Percentiles rank a stretch among this genome's conserved stretches.
phyloP scores from a whole-genome alignment of 495 filamentous ascomycete genomes.

The Neurospora sp. region DNA sequence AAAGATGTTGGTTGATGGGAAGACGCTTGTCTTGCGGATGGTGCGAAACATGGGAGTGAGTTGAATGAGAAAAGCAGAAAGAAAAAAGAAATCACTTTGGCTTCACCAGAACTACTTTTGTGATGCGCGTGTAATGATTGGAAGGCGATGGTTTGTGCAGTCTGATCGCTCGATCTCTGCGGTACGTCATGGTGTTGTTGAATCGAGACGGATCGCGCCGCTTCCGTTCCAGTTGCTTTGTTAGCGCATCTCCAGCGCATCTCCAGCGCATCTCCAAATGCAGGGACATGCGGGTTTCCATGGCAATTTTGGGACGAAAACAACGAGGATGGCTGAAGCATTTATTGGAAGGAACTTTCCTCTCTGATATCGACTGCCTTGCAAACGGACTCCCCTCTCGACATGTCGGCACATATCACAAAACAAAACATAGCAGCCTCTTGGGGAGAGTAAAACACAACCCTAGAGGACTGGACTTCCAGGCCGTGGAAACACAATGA shows the following conservation, averaged over 20 bases:
- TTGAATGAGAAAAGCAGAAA: neutral
- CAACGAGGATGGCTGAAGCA: neutral
- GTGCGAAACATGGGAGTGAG: neutral
- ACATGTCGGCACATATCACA: neutral
- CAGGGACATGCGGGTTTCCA: neutral
- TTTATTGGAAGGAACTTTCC: neutral
- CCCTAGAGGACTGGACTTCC: neutral
- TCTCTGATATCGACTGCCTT: neutral
- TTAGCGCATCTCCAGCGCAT: slow-evolving; percentile 13
- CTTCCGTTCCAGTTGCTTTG: slow-evolving; percentile 13
- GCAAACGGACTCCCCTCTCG: neutral
- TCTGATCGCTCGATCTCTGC: slow-evolving; percentile 15
- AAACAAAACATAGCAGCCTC: neutral
- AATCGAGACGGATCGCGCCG: slow-evolving; percentile 10
- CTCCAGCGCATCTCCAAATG: slow-evolving; percentile 5
- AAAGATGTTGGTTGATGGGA: neutral
- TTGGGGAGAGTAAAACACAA: neutral
- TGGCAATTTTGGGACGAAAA: neutral
- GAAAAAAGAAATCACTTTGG: neutral
- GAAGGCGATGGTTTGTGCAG: neutral
- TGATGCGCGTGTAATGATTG: slow-evolving; percentile 2
- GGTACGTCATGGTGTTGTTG: slow-evolving; percentile 11
- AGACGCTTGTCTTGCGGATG: neutral
- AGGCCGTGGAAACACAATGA: neutral
- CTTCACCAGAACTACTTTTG: neutral